Conservation (phyloP, 768 basidiomycete species). For the Suillus alpinus region DNA sequence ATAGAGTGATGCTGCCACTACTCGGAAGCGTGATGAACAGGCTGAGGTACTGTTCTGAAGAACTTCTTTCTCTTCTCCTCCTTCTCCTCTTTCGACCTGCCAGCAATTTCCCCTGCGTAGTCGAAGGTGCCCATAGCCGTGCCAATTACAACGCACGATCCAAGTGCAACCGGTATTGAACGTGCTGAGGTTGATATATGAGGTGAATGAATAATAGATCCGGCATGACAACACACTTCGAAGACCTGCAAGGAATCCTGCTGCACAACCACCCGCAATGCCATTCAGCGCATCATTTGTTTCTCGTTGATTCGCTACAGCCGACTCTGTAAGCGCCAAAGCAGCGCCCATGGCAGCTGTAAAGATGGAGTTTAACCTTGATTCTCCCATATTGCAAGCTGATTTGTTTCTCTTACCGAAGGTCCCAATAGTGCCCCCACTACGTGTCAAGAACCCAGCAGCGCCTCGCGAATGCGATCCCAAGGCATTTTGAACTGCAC, state of each 20-base stretch:
- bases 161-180: conserved; percentile 79
- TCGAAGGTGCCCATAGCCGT: conserved; percentile 80
- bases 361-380: conserved; percentile 4
- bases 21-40: conserved; percentile 25
- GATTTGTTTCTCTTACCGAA: conserved; percentile 60
- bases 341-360: conserved; percentile 87
- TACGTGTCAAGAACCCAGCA: conserved; percentile 82
- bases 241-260: conserved; percentile 87
- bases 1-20: conserved; percentile 17
- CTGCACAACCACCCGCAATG: conserved; percentile 86
- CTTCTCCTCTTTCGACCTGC: conserved; percentile 41
- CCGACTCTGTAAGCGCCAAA: conserved; percentile 79
- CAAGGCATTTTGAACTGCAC: conserved; percentile 77
- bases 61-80: conserved; percentile 78
- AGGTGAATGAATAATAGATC: conserved; percentile 8
- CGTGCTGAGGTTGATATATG: conserved; percentile 49
- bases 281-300: conserved; percentile 81
- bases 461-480: conserved; percentile 76
- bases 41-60: conserved; percentile 68
- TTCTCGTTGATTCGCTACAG: conserved; percentile 77
- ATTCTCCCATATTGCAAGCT: neutral
- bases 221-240: conserved; percentile 50
- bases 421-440: conserved; percentile 86
- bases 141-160: conserved; percentile 75
- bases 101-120: conserved; percentile 64